These are phyloP conservation scores for Jackrogersella multiformis DNA, from an alignment of 495 filamentous ascomycete genomes.

Conservation along the genomic window DNA sequence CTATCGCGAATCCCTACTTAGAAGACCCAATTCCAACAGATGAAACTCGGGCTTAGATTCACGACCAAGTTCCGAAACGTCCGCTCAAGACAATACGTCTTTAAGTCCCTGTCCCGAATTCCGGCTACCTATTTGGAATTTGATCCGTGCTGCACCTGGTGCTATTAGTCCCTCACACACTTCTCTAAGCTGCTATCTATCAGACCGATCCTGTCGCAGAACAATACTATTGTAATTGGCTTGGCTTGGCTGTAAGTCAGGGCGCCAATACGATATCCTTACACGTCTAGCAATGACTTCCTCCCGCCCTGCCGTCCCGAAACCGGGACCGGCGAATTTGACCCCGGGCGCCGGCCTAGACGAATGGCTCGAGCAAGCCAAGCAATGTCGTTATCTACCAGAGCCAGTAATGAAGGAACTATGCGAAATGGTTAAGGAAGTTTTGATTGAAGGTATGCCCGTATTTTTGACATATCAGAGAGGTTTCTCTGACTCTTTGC, in stretches of 20 bases:
- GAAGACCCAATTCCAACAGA: too few relatives aligned
- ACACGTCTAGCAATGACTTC: constrained; percentile 31
- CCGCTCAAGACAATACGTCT: too few relatives aligned
- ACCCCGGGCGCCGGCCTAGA: constrained; percentile 84
- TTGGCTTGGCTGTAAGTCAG: neutral
- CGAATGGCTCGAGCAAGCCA: constrained; percentile 95
- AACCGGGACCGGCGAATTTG: constrained; percentile 88
- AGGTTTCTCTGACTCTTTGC: constrained; percentile 5
- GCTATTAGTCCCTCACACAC: neutral
- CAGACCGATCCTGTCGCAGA: neutral
- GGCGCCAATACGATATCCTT: neutral
- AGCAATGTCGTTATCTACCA: constrained; percentile 95
- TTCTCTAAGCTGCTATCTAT: neutral
- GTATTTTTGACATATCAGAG: neutral
- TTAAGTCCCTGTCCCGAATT: neutral
- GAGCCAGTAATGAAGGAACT: constrained; percentile 97
- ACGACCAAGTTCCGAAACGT: too few relatives aligned
- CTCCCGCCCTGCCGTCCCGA: constrained; percentile 65
- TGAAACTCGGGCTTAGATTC: too few relatives aligned
- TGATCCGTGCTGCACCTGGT: neutral
- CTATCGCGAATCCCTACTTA: neutral
- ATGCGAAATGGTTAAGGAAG: constrained; percentile 98
- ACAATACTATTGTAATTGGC: neutral
- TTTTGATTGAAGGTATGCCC: constrained; percentile 88
- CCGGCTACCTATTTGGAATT: neutral